Evolutionary conservation across 768 basidiomycete species (phyloP), one percentile per base, ranked within the genome.

Genomic region (Auriscalpium microsporum): DNA sequence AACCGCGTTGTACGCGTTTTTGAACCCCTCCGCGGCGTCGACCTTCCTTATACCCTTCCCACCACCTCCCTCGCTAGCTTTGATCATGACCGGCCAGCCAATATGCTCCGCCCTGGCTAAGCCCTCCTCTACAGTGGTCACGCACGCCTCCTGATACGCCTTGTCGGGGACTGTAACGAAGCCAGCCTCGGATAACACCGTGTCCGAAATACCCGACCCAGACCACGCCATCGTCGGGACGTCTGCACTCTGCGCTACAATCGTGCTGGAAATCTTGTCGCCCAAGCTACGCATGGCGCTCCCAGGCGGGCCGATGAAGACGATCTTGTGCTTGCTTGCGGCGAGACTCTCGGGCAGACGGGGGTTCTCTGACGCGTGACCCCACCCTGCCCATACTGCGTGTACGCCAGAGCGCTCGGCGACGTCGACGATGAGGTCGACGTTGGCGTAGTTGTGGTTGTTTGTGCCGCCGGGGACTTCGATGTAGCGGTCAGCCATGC

Each of bases 181-280:
- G 17, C 96, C 96, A 46, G 83, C 80, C 23, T 86, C 80, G 1
- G 91, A 91, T 47, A 96, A 73, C 47, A 75, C 74, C 1, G 96
- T 98, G 38, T 97, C 86, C 38, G 83, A 78, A 64, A 99, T 92
- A 35, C 95, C 96, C 1, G 90, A 83, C 55, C 96, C 96, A 16
- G 94, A 97, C 96, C 96, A 99, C 38, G 96, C 77, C 96, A 99
- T 99, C 51, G 93, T 96, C 10, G 96, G 96, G 23, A 99, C 96
- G 42, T 90, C 70, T 42, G 96, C 96, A 58, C 87, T 88, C 73
- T 99, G 96, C 1, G 96, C 96, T 58, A 99, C 96, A 64, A 99
- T 98, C 8, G 96, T 98, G 69, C 94, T 96, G 1, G 96, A 99
- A 66, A 99, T 99, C 72, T 99, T 99, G 80, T 99, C 96, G 35